These are phyloP conservation scores for Phialophora tarda DNA, from an alignment of 2,329 filamentous ascomycete species.

Conservation along the genomic window DNA sequence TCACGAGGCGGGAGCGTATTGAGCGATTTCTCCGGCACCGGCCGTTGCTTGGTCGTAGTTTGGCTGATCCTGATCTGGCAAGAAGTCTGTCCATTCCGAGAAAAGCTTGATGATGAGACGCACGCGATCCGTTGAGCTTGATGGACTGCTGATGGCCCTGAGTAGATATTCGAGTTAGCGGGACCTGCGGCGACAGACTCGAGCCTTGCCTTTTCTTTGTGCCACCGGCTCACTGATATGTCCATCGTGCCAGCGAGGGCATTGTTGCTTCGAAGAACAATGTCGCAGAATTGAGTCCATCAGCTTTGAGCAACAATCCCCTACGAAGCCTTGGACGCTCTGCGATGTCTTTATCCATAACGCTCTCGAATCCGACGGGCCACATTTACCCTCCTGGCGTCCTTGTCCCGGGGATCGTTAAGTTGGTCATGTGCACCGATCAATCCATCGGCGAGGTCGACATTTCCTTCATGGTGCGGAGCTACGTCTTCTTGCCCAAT, in stretches of 20 bases:
- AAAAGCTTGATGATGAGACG: background rate
- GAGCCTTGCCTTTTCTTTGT: background rate
- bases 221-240: background rate
- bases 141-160: background rate
- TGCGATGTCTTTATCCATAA: background rate
- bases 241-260: background rate
- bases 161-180: background rate
- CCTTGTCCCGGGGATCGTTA: background rate
- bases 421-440: background rate
- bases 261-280: background rate
- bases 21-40: background rate
- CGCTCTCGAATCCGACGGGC: background rate
- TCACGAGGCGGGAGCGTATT: background rate
- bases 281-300: background rate
- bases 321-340: background rate
- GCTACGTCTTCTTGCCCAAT: background rate
- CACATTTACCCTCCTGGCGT: background rate
- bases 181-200: background rate
- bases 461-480: background rate
- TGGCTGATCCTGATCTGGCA: background rate
- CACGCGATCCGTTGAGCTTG: background rate
- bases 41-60: background rate
- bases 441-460: background rate
- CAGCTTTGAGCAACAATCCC: background rate
- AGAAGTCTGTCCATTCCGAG: background rate